A percentile compares a stretch with the other conserved stretches of the same genome.
phyloP scores from a whole-genome alignment of 768 basidiomycete species.

The Termitomyces sp. region DNA sequence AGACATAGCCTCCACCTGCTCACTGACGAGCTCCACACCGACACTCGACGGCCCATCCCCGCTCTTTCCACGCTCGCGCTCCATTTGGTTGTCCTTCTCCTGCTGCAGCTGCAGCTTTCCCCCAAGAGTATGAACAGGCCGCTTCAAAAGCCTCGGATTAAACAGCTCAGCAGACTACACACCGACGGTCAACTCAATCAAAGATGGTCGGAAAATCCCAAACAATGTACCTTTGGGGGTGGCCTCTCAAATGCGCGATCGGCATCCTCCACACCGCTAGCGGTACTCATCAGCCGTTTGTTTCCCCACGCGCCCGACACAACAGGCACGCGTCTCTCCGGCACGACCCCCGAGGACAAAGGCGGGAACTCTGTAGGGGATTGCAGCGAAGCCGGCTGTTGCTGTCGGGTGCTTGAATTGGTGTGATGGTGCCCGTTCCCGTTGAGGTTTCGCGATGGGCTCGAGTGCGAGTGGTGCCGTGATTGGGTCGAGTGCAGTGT shows the following conservation, averaged over 20 bases:
- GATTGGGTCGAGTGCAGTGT: conserved; percentile 47
- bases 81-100: conserved; percentile 21
- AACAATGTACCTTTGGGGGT: conserved; percentile 34
- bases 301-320: conserved; percentile 72
- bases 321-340: conserved; percentile 49
- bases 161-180: conserved; percentile 28
- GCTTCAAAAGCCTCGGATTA: conserved; percentile 28
- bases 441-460: conserved; percentile 27
- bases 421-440: conserved; percentile 15
- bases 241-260: conserved; percentile 45
- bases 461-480: conserved; percentile 40
- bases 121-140: conserved; percentile 15
- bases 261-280: conserved; percentile 26
- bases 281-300: conserved; percentile 41
- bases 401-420: conserved; percentile 22
- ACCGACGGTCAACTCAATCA: not conserved
- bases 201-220: not conserved
- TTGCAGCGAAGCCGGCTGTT: conserved; percentile 37
- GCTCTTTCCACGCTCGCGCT: not conserved
- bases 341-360: conserved; percentile 37
- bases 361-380: conserved; percentile 66
- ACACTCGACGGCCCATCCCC: conserved; percentile 28
- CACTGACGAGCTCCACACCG: conserved; percentile 27
- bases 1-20: conserved; percentile 30
- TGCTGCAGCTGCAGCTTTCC: conserved; percentile 10